Evolutionary conservation across 306 rosid species (phyloP).

Genomic region (Pyrus bretschneideri): DNA sequence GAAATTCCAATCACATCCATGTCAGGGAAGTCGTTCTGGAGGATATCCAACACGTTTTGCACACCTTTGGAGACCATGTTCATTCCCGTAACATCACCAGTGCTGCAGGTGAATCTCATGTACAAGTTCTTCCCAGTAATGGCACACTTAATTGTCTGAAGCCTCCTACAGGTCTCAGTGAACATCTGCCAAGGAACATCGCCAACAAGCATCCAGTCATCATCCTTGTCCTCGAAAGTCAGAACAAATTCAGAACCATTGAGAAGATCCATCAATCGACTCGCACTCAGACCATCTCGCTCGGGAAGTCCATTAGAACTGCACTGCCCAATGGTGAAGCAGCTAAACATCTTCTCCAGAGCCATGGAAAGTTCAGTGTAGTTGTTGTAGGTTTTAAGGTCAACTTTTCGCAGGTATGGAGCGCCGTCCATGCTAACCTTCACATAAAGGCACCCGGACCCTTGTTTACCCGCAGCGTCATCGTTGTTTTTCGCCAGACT

Average conservation of each 20-base stretch:
- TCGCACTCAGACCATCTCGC: slow-evolving; percentile 67
- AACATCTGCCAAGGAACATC: slow-evolving; percentile 99
- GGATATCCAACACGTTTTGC: slow-evolving; percentile 65
- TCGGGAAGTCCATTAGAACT: slow-evolving; percentile 56
- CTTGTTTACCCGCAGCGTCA: slow-evolving; percentile 55
- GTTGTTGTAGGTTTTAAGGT: slow-evolving; percentile 64
- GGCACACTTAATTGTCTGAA: slow-evolving; percentile 48
- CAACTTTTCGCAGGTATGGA: slow-evolving; percentile 89
- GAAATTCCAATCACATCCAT: slow-evolving; percentile 94
- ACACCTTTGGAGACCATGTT: slow-evolving; percentile 96
- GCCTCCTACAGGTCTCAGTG: too few species aligned
- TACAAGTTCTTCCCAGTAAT: slow-evolving; percentile 78
- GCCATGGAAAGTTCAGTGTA: slow-evolving; percentile 74
- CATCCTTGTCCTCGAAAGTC: slow-evolving; percentile 90
- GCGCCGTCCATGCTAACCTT: slow-evolving; percentile 99
- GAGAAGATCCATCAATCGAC: slow-evolving; percentile 78
- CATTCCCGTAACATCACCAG: slow-evolving; percentile 99
- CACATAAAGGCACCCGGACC: slow-evolving; percentile 61
- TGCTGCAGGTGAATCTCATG: slow-evolving; percentile 66
- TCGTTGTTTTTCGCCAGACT: slow-evolving; percentile 54
- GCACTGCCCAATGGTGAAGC: slow-evolving; percentile 88
- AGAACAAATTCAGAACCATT: slow-evolving; percentile 80
- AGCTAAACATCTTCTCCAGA: slow-evolving; percentile 91
- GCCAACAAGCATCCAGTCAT: slow-evolving; percentile 99
- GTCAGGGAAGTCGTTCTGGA: slow-evolving; percentile 66